Conservation (phyloP, 2,329 filamentous ascomycete species). For the Beauveria varroae region DNA sequence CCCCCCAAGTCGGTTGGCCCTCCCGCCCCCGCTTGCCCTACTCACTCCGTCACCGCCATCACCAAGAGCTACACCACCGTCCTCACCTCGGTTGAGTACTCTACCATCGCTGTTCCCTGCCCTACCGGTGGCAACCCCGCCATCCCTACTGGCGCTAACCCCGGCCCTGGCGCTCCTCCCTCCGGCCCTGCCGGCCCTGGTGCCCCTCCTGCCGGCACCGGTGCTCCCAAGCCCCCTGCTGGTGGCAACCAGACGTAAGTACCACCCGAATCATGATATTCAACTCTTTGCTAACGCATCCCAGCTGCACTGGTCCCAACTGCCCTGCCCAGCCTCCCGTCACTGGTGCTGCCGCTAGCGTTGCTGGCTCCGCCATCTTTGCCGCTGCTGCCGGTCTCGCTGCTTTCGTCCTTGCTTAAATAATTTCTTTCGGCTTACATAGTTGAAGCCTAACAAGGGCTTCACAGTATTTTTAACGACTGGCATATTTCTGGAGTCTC, state of each 20-base stretch:
- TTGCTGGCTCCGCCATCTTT: slow-evolving; percentile 46
- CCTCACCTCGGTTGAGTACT: slow-evolving; percentile 47
- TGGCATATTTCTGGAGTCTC: slow-evolving; percentile 23
- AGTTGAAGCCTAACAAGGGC: slow-evolving; percentile 32
- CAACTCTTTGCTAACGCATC: too few species aligned
- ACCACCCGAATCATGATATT: too few species aligned
- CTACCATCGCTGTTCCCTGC: slow-evolving; percentile 39
- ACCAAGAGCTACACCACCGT: slow-evolving; percentile 50
- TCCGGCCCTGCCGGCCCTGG: too few species aligned
- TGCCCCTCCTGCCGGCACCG: slow-evolving; percentile 22
- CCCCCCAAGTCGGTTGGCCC: background rate
- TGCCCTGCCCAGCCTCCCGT: slow-evolving; percentile 23
- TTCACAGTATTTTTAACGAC: slow-evolving; percentile 29
- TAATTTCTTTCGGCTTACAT: slow-evolving; percentile 26
- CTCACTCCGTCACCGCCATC: slow-evolving; percentile 41
- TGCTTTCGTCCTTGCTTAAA: slow-evolving; percentile 49
- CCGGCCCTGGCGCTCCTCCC: slow-evolving; percentile 13
- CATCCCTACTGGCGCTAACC: slow-evolving; percentile 17
- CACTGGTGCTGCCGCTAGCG: slow-evolving; percentile 44
- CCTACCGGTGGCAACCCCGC: slow-evolving; percentile 21
- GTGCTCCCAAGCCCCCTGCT: slow-evolving; percentile 5
- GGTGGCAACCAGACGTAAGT: slow-evolving; percentile 27
- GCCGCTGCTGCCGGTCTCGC: slow-evolving; percentile 48
- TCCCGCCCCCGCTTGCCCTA: slow-evolving; percentile 21
- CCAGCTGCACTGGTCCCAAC: slow-evolving; percentile 19